Evolutionary conservation across 225 moss, liverwort and hornwort species (phyloP).

Genomic region (Polytrichum commune): DNA sequence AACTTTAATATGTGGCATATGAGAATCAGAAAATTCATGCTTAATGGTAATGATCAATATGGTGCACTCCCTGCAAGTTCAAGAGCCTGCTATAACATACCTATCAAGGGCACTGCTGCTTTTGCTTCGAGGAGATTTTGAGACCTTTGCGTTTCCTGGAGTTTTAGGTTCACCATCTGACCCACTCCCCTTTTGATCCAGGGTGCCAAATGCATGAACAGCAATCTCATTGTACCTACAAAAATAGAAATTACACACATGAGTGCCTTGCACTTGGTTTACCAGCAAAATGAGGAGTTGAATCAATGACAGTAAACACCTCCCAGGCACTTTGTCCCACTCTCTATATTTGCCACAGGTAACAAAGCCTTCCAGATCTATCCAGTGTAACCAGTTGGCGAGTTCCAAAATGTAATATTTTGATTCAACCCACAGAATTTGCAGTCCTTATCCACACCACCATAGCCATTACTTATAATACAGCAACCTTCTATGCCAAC

Average conservation of each 20-base stretch:
- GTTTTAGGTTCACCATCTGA: constrained; percentile 32
- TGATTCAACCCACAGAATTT: background rate
- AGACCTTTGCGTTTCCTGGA: constrained; percentile 31
- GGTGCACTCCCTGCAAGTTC: background rate
- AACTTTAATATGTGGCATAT: too few species aligned
- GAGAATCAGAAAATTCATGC: too few species aligned
- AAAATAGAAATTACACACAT: background rate
- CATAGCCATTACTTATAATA: too few species aligned
- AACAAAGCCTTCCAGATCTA: too few species aligned
- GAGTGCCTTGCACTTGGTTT: too few species aligned
- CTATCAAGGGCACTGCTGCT: constrained; percentile 48
- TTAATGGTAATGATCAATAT: too few species aligned
- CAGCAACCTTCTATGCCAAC: too few species aligned
- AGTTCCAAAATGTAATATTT: background rate
- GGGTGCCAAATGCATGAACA: constrained; percentile 69
- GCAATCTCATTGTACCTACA: constrained; percentile 97
- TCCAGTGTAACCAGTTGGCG: background rate
- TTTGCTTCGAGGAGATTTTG: constrained; percentile 33
- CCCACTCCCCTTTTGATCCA: constrained; percentile 48
- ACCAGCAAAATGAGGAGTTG: too few species aligned
- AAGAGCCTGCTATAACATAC: constrained; percentile 7
- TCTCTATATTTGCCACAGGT: too few species aligned
- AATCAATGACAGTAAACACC: too few species aligned
- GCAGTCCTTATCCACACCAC: too few species aligned
- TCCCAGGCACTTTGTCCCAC: too few species aligned